Conservation (phyloP, 1,284 basidiomycete species). For the Naganishia sp. region DNA sequence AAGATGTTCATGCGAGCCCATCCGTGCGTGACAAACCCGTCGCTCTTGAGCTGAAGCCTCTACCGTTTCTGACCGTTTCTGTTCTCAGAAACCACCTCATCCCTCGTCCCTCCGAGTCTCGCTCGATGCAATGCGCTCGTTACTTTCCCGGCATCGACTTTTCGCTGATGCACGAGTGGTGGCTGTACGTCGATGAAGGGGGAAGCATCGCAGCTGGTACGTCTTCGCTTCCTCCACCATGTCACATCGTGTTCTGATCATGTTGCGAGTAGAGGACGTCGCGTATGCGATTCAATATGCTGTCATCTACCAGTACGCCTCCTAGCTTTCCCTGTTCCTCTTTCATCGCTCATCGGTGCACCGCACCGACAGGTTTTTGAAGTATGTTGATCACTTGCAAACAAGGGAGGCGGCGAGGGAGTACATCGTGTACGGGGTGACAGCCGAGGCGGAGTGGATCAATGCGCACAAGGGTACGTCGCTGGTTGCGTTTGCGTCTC, state of each 20-base stretch:
- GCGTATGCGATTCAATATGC: slow-evolving; percentile 30
- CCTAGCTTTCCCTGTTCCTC: neutral
- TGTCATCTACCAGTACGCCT: slow-evolving; percentile 22
- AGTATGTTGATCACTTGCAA: slow-evolving; percentile 20
- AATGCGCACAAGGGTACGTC: slow-evolving; percentile 26
- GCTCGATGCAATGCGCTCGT: neutral
- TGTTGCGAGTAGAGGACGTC: slow-evolving; percentile 22
- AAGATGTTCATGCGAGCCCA: slow-evolving; percentile 28
- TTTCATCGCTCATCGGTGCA: neutral
- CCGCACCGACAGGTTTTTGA: slow-evolving; percentile 22
- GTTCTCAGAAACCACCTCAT: slow-evolving; percentile 28
- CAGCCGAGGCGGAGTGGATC: slow-evolving; percentile 28
- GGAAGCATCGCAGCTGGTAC: slow-evolving; percentile 30
- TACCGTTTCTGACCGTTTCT: too few relatives aligned
- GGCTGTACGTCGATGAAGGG: slow-evolving; percentile 31
- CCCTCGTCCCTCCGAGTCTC: slow-evolving; percentile 12
- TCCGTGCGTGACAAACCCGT: slow-evolving; percentile 3
- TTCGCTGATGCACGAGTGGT: slow-evolving; percentile 29
- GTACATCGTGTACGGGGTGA: slow-evolving; percentile 24
- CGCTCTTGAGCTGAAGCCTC: neutral
- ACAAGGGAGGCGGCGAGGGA: slow-evolving; percentile 20
- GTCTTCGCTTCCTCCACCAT: neutral
- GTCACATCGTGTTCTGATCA: neutral
- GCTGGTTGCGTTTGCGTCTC: neutral
- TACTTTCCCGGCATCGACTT: slow-evolving; percentile 33